Conservation (phyloP, 2,329 filamentous ascomycete species). For the Calonectria multiphialidica region DNA sequence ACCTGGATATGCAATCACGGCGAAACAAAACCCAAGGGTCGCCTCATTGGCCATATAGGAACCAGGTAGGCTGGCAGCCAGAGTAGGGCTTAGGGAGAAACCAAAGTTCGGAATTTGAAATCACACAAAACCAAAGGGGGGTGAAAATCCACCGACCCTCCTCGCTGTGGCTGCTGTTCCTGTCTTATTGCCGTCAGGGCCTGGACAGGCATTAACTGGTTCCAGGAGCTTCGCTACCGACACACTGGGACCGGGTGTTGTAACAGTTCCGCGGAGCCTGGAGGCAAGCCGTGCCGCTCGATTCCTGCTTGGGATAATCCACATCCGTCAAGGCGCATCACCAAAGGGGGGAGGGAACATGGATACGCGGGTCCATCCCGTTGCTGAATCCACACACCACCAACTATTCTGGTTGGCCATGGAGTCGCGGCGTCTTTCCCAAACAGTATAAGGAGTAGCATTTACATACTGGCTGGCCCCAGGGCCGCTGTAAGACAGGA, state of each 20-base stretch:
- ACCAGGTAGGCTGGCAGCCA: neutral
- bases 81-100: constrained; percentile 2
- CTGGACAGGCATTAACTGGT: constrained; percentile 32
- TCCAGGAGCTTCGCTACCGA: constrained; percentile 38
- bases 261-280: constrained; percentile 30
- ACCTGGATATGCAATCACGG: constrained; percentile 3
- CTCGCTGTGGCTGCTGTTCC: constrained; percentile 34
- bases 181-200: constrained; percentile 35
- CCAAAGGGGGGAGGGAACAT: constrained; percentile 18
- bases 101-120: neutral
- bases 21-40: neutral
- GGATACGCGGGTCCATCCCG: constrained; percentile 20
- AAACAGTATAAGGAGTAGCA: neutral
- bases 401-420: neutral
- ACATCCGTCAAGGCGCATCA: constrained; percentile 29
- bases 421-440: neutral
- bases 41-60: neutral
- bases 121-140: neutral
- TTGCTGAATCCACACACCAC: constrained; percentile 18
- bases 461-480: neutral
- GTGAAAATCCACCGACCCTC: constrained; percentile 17
- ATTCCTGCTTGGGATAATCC: constrained; percentile 27
- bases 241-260: constrained; percentile 40
- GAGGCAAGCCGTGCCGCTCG: constrained; percentile 26
- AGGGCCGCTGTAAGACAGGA: neutral